Base-by-base conservation (phyloP, 306 rosid species). In the Trifolium dubium region DNA sequence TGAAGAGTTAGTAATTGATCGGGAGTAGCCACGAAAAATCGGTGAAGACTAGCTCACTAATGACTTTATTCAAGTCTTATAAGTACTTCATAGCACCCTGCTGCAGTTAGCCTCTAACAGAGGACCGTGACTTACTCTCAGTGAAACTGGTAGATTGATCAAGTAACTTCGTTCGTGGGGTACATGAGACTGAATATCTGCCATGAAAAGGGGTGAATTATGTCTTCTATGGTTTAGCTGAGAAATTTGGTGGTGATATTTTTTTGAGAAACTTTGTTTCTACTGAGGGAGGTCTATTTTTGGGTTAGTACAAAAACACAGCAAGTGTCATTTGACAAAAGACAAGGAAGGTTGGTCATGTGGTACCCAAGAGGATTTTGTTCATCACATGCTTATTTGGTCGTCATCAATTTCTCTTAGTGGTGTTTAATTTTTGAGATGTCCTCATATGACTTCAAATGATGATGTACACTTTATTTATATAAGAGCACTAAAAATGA, bases 391-490 rank as follows among this genome's bases (percentile, higher is more conserved):
- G 64, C 64, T 12, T 59, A 32, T 30, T 59, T 13, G 65, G 12
- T 31, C 31, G 18, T 13, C 39, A 31, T 31, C 65, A 60, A 28
- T 29, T 4, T 30, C 9, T 59, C 37, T 13, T 14, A 30, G 15
- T 8, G 37, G 14, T 72, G 40, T n/a, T 34, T 34, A 64, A n/a
- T 23, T 56, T 79, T 67, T 58, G 49, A 32, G 13, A 8, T 18
- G 70, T 79, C 40, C n/a, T 12, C 58, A 15, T n/a, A 30, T 19
- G 10, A 30, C 6, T 13, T 31, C 18, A 59, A 59, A 30, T 59
- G 65, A 59, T 73, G 31, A 0, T 66, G 8, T 15, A 40, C 54
- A 55, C 59, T 72, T 32, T 37, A 47, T 63, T 47, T 8, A 71
- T 10, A 78, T 32, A 41, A 64, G 46, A 64, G 67, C 41, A 55